These are phyloP conservation scores for Amaranthus hypochondriacus DNA, from an alignment of 148 eudicot genomes.

Conservation along the genomic window DNA sequence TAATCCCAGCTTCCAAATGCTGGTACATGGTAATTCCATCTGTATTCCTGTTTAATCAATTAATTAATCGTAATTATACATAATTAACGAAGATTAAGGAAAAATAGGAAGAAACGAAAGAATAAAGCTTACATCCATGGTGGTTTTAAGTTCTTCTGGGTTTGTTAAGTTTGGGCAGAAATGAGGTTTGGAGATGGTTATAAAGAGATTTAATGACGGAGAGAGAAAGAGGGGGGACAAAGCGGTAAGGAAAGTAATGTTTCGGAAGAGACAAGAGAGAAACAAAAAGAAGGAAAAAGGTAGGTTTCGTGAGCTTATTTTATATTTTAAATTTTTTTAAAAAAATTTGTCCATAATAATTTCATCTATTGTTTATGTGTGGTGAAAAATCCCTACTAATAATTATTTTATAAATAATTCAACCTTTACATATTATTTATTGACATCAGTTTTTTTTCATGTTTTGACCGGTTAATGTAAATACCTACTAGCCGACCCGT, in stretches of 20 bases:
- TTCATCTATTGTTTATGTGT: too few relatives aligned
- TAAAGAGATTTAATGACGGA: constrained; percentile 5
- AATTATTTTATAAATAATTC: too few relatives aligned
- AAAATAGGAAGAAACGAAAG: background rate
- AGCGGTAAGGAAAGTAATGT: constrained; percentile 26
- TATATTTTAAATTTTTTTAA: too few relatives aligned
- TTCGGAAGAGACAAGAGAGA: constrained; percentile 31
- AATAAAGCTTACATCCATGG: constrained; percentile 34
- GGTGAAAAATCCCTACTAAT: too few relatives aligned
- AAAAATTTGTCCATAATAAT: too few relatives aligned
- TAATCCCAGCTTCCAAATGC: constrained; percentile 92
- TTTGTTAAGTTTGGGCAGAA: background rate
- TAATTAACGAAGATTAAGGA: background rate
- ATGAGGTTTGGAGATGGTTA: background rate
- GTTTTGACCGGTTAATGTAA: too few relatives aligned
- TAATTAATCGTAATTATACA: background rate
- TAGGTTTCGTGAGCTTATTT: background rate
- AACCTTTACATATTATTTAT: too few relatives aligned
- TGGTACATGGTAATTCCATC: constrained; percentile 62
- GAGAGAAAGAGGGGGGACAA: constrained; percentile 17
- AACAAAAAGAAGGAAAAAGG: constrained; percentile 20
- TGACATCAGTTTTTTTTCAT: too few relatives aligned
- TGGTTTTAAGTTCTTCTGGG: background rate
- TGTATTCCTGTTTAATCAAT: constrained; percentile 14
- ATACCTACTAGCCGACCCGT: too few relatives aligned